Conservation (phyloP, 1,284 basidiomycete genomes). For the Ceratobasidium sp. region DNA sequence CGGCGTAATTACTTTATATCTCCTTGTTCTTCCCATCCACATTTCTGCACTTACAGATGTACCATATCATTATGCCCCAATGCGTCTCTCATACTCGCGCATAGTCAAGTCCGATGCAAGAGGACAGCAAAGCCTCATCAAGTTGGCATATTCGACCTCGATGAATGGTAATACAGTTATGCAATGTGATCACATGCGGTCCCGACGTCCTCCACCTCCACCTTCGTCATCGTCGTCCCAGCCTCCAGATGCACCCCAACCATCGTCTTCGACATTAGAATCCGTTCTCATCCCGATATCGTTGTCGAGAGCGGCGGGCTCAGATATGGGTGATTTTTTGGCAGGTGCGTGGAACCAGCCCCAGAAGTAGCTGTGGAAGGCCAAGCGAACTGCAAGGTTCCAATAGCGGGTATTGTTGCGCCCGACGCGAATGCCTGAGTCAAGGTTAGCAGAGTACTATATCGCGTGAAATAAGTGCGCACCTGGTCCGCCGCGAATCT, state of each 20-base stretch:
- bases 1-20: neutral
- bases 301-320: neutral
- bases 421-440: slow-evolving; percentile 38
- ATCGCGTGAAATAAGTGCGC: slow-evolving; percentile 1
- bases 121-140: neutral
- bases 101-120: neutral
- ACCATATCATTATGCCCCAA: neutral
- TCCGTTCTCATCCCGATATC: slow-evolving; percentile 19
- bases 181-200: slow-evolving; percentile 34
- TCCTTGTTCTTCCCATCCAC: neutral
- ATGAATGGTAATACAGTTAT: slow-evolving; percentile 17
- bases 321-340: slow-evolving; percentile 8
- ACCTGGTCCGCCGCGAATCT: slow-evolving; percentile 79
- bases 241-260: slow-evolving; percentile 20
- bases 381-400: slow-evolving; percentile 40
- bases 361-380: slow-evolving; percentile 2
- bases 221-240: slow-evolving; percentile 33
- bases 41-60: neutral
- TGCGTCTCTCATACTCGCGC: neutral
- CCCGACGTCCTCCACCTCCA: slow-evolving; percentile 30
- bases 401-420: slow-evolving; percentile 37
- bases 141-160: slow-evolving; percentile 2
- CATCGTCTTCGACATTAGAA: slow-evolving; percentile 4
- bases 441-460: neutral
- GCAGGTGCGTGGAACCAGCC: neutral